phyloP scores from a whole-genome alignment of 2,329 filamentous ascomycete genomes.

The Aspergillus piperis region DNA sequence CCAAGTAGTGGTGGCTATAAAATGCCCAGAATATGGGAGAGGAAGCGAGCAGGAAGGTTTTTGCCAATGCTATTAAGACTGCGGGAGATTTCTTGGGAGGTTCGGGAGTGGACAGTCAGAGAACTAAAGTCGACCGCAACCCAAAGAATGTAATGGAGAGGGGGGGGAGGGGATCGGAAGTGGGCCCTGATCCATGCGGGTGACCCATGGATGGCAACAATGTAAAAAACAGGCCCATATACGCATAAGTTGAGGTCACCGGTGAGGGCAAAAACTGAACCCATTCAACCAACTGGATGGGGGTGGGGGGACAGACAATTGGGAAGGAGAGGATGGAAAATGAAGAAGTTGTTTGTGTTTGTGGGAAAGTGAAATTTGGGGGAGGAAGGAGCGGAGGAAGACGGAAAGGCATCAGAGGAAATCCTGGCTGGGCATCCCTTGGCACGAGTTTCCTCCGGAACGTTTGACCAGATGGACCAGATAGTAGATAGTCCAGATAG shows the following conservation, averaged over 20 bases:
- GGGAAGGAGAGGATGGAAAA: not conserved
- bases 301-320: too few relatives aligned
- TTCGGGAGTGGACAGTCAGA: not conserved
- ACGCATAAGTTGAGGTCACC: not conserved
- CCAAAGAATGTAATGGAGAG: not conserved
- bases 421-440: not conserved
- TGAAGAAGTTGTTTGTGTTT: too few relatives aligned
- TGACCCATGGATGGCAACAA: not conserved
- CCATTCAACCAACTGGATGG: too few relatives aligned
- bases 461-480: too few relatives aligned
- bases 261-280: not conserved
- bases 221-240: not conserved
- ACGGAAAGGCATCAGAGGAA: not conserved
- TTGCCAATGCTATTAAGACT: not conserved
- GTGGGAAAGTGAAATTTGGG: not conserved
- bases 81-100: not conserved
- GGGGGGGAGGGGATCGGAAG: not conserved
- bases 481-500: too few relatives aligned
- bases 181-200: not conserved
- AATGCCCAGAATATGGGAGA: not conserved
- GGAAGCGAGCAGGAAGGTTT: not conserved
- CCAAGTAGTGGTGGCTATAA: constrained; percentile 35
- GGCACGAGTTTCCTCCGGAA: not conserved
- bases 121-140: not conserved
- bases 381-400: not conserved